Base-by-base conservation (phyloP, 805 yeast species). In the Wickerhamiella alocasiicola region DNA sequence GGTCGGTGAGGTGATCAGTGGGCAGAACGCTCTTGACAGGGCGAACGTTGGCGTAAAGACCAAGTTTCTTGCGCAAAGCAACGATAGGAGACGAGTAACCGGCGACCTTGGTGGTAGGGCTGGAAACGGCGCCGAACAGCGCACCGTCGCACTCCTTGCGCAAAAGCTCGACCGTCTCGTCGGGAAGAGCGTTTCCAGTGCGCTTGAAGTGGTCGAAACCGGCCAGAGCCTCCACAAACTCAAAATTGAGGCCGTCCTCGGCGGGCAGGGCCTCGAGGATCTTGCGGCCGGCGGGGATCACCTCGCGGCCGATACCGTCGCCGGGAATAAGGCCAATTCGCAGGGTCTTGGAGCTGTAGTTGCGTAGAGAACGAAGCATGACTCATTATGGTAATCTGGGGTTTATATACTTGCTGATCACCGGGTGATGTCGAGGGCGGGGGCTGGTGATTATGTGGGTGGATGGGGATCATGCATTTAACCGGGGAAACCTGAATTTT, bases 61-160 rank as follows among this genome's bases (percentile, higher is more conserved):
- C 96, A 63, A 91, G 58, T 63, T 81, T 82, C 74, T 88, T 91
- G 68, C 98, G 80, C 57, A 91, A 71, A n/a, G 97, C 97, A 42
- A 91, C 98, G 61, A 91, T 88, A 52, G 98, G 98, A 23, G 97
- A 88, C 15, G 96, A 87, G 68, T 91, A 91, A 40, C 98, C 98
- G 35, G 72, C 91, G 34, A 91, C 97, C 65, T 85, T 85, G 53
- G 78, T 76, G 33, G 94, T 71, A 50, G 98, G 98, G 15, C 96
- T 85, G 36, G 63, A 83, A 42, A 91, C 98, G 43, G 98, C 95
- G 53, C 98, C 98, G 55, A 91, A 91, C 42, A 91, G 70, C 15
- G 97, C 98, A 67, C 96, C 97, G 55, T 91, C 94, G 64, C 98
- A 91, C 50, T 80, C 78, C 24, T 69, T 65, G 56, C 78, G 71